Evolutionary conservation across 2,329 filamentous ascomycete species (phyloP), one percentile per base, ranked within the genome.

Genomic region (Claviceps purpurea): DNA sequence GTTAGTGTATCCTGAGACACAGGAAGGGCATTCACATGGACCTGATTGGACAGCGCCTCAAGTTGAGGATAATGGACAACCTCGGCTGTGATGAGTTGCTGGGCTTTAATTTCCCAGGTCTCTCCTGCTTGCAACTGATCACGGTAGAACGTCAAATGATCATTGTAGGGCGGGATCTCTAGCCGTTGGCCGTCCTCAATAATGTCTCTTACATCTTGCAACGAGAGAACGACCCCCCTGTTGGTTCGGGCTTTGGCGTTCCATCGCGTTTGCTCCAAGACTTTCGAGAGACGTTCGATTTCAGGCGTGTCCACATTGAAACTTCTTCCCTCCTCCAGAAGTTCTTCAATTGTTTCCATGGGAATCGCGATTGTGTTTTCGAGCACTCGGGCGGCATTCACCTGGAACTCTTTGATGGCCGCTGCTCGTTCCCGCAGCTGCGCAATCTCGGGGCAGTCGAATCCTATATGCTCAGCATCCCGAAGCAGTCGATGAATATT

Each of bases 271-370:
- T 95, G 87, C 56, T 89, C 87, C 10, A 95, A 76, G 13, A 91
- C 78, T 54, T 80, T 83, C 39, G 91, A 85, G 8, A 98, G 75
- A 53, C 80, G 78, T 52, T 95, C 89, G 26, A 95, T 78, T 66
- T 97, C 91, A 1, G 87, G 87, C 55, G 94, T 85, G 61, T 95
- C 90, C 51, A 96, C 84, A 61, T 95, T 95, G 64, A 95, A 96
- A 50, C 81, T 80, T 55, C 87, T 86, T 24, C 91, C 90, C 60
- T 89, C 79, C 62, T 97, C 90, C n/a, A 95, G 79, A 7, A 97
- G 74, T 55, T 95, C 88, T 63, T 96, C 89, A 53, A 96, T 83
- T n/a, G 85, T 81, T 58, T 84, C 78, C 46, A 84, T 79, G 46
- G 82, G 79, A 52, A 81, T 78, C 42, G 76, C 69, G 38, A 76